Evolutionary conservation across 1,139 yeast species (phyloP), one percentile per base, ranked within the genome.

Genomic region (Hanseniaspora sp.): DNA sequence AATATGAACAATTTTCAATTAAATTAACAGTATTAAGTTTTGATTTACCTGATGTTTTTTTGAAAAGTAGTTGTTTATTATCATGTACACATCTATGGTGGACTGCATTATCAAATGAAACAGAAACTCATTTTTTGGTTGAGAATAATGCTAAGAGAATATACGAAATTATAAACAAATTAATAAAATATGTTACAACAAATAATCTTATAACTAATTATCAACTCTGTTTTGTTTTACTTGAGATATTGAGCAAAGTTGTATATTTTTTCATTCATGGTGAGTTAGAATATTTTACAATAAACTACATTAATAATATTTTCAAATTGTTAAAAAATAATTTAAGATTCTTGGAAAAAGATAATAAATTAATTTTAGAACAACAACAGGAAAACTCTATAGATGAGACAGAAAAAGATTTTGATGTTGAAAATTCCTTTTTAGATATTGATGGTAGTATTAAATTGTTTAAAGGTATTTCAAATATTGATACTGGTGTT

Each of bases 31-130:
- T 53, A 90, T 86, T 67, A 94, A 87, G 61, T 77, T 80, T 8
- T 72, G 92, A 60, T 87, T 88, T 48, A 85, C 95, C 28, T 84
- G 90, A 64, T 76, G 92, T 56, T 87, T 96, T 1, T 70, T 90
- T 49, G 86, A 88, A 90, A 67, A 90, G 97, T 65, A 79, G 96
- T 28, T 82, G 95, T 0, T 95, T 92, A 7, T 86, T 85, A 64
- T 70, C 80, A 54, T 90, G 96, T 54, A 83, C 95, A 3, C 96
- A 92, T 68, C 71, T 92, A 53, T 92, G 96, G 96, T 88, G 95
- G 95, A 85, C 94, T 67, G 76, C 83, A 23, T 90, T 84, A 60
- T 28, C 45, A 18, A 31, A 43, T 18, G 48, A 49, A 30, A 30
- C 31, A 30, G 48, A 34, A 9, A 5, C 30, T 2, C 29, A 29